Base-by-base conservation (phyloP, 1,284 basidiomycete species). In the Pisolithus thermaeus region DNA sequence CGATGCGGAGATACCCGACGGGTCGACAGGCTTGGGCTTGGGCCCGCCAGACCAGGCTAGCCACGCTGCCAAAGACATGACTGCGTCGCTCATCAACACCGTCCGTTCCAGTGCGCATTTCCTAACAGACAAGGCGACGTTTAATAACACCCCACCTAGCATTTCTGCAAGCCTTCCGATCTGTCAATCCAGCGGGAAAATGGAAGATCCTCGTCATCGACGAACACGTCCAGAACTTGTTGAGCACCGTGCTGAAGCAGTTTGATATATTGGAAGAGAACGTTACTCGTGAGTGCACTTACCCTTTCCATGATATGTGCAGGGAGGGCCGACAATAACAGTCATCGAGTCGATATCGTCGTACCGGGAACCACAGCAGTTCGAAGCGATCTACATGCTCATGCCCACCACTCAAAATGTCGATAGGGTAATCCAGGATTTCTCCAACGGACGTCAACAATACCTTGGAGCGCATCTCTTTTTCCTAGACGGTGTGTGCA, bases 131-230 rank as follows among this genome's bases (percentile, higher is more conserved):
- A 42, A 27, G 28, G 40, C 42, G 28, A 46, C 7, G 18, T 16
- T 58, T 7, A 51, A 53, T 32, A 23, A 50, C 9, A 11, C 50
- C 18, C 25, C 39, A 23, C 49, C 12, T 61, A 92, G 88, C 84
- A 64, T 89, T 91, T 65, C 75, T 92, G 52, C 84, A 90, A 51
- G 83, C 85, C 25, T 86, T 92, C 63, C 80, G 87, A 67, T 88
- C 86, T 46, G 82, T 92, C 44, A 84, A 90, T 62, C 89, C 90
- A 2, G 81, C 84, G 7, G 81, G 80, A 52, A 74, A 80, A 78
- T 99, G 96, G 96, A 99, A 99, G 80, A 88, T 96, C 61, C 81
- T 99, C 46, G 92, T 99, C 54, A 90, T 98, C 40, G 96, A 99
- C 70, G 87, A 94, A 56, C 83, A 92, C 72, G 89, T 93, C 28